Conservation (phyloP, 495 filamentous ascomycete species). For the Friedmanniomyces endolithicus region DNA sequence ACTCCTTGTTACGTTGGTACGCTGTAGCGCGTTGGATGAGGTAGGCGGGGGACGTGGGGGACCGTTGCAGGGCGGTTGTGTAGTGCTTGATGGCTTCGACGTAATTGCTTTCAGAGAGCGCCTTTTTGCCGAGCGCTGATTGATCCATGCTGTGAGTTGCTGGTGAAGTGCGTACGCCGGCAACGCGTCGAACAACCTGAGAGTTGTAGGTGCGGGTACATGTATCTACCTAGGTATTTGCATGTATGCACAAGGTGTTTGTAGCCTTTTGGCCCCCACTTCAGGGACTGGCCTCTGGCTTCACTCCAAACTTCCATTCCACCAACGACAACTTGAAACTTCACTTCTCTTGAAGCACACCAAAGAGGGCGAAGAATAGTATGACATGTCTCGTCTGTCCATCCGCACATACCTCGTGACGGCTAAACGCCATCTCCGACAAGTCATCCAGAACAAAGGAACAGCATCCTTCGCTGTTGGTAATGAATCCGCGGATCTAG, state of each 20-base stretch:
- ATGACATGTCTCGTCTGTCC: slow-evolving; percentile 22
- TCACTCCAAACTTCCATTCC: background rate
- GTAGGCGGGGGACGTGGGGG: slow-evolving; percentile 63
- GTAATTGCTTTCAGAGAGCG: slow-evolving; percentile 52
- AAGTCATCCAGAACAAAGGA: slow-evolving; percentile 17
- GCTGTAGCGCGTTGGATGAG: slow-evolving; percentile 80
- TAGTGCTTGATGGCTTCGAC: slow-evolving; percentile 55
- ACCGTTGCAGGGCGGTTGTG: slow-evolving; percentile 56
- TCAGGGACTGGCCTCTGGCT: background rate
- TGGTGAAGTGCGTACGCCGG: too few species aligned
- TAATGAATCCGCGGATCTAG: slow-evolving; percentile 78
- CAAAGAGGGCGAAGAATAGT: background rate
- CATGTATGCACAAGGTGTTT: too few species aligned
- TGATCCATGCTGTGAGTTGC: slow-evolving; percentile 41
- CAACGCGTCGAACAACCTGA: too few species aligned
- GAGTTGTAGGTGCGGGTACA: too few species aligned
- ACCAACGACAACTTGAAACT: background rate
- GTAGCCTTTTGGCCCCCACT: background rate
- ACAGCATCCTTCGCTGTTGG: slow-evolving; percentile 52
- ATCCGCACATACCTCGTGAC: slow-evolving; percentile 24
- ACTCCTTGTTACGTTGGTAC: slow-evolving; percentile 52
- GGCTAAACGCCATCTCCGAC: slow-evolving; percentile 22
- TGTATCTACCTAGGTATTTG: too few species aligned
- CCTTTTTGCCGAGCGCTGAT: slow-evolving; percentile 50
- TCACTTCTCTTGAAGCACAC: background rate